Base-by-base conservation (phyloP, 495 filamentous ascomycete species). In the Trichoderma gamsii region DNA sequence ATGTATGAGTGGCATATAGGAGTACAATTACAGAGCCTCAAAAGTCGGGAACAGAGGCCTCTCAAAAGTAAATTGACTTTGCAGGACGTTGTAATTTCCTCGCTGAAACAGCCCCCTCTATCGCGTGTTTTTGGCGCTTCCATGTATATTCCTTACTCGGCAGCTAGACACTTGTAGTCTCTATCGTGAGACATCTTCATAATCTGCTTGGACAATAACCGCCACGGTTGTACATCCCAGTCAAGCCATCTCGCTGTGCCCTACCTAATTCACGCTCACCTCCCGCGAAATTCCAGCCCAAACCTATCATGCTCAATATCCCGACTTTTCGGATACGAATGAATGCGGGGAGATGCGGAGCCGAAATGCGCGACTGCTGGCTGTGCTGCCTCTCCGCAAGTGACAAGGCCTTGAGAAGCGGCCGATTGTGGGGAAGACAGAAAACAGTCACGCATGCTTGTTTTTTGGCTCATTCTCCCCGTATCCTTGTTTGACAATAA, bases 321-420 rank as follows among this genome's bases (percentile, higher is more conserved):
- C 56, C 56, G 56, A 61, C 27, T 29, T 61, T 21, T 32, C 56
- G 56, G 56, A 23, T 29, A 29, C 15, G 25, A 29, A 9, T 32
- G 56, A 61, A 35, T 61, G 56, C 56, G 56, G 56, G 56, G 56
- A 61, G 56, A 61, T 61, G 56, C 56, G 56, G 56, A 61, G 56
- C 56, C 56, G 56, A 61, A 61, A 61, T 23, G 56, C 56, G 56
- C 56, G 25, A 18, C 9, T 29, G 25, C 11, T 11, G 9, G 25
- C 12, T 32, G 25, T 32, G 56, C 23, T 12, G 51, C 21, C 56
- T 61, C 56, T 61, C 56, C 56, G 56, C 56, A 61, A 61, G 23
- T 32, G 25, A 61, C 56, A 32, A 32, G 56, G 25, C n/a, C 21
- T 7, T 21, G 23, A 59, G n/a, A 59, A 21, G 23, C 23, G 25